phyloP scores from a whole-genome alignment of 768 basidiomycete species.

The Amanita molliuscula region DNA sequence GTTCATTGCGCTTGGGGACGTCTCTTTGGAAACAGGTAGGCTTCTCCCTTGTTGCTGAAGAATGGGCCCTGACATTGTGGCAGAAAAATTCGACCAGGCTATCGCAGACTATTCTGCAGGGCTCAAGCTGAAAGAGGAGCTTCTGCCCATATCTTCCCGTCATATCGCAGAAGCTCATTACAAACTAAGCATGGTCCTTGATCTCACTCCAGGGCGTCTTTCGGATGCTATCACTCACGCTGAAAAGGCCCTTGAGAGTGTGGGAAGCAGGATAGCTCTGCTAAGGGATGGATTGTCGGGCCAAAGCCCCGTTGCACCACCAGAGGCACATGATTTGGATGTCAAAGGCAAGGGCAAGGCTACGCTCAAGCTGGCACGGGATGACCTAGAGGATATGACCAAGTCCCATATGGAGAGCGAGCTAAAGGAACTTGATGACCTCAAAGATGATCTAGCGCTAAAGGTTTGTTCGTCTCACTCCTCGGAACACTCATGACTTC shows the following conservation, averaged over 20 bases:
- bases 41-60: background rate
- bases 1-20: conserved; percentile 85
- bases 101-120: conserved; percentile 79
- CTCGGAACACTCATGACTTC: background rate
- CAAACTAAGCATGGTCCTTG: conserved; percentile 88
- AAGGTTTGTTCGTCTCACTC: conserved; percentile 43
- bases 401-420: conserved; percentile 68
- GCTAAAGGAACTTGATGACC: conserved; percentile 63
- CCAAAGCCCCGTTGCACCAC: conserved; percentile 21
- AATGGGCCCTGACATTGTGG: background rate
- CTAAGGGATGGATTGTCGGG: conserved; percentile 37
- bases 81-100: conserved; percentile 95
- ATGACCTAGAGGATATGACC: conserved; percentile 59
- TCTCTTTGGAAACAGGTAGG: conserved; percentile 93
- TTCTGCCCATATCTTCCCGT: conserved; percentile 82
- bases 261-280: conserved; percentile 57
- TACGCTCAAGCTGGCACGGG: conserved; percentile 31
- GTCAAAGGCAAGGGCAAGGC: conserved; percentile 69
- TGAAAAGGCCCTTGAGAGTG: conserved; percentile 69
- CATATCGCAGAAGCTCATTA: conserved; percentile 93
- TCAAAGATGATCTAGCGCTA: conserved; percentile 73
- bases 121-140: conserved; percentile 56
- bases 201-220: conserved; percentile 79
- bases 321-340: conserved; percentile 23
- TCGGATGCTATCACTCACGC: conserved; percentile 77